Percentiles rank a stretch among this genome's conserved stretches.
phyloP scores from a whole-genome alignment of 176 grass and related monocot genomes.

The Oryza glaberrima region DNA sequence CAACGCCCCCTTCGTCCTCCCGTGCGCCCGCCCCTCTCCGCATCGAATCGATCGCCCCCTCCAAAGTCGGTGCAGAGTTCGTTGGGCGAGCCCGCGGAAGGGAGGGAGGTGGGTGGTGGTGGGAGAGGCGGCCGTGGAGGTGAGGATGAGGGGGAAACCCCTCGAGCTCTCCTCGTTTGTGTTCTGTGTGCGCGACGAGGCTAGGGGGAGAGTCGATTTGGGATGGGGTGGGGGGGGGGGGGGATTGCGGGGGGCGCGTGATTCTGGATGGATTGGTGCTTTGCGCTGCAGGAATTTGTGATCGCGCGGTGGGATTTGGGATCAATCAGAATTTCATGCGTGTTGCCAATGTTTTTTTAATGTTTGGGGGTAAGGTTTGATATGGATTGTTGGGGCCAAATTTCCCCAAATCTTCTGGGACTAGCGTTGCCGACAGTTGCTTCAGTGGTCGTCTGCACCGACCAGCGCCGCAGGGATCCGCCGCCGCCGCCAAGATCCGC shows the following conservation, averaged over 20 bases:
- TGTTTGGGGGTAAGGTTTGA: not conserved
- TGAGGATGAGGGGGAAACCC: not conserved
- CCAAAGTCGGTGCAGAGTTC: not conserved
- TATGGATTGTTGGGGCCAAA: not conserved
- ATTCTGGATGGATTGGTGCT: not conserved
- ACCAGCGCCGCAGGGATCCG: not conserved
- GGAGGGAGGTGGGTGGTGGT: not conserved
- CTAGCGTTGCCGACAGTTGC: not conserved
- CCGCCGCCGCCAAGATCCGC: not conserved
- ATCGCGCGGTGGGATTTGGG: not conserved
- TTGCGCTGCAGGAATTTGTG: not conserved
- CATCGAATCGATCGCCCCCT: not conserved
- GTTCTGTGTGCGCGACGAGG: not conserved
- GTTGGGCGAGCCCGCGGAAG: not conserved
- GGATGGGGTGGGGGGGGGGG: not conserved
- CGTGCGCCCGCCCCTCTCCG: not conserved
- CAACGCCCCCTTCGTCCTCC: not conserved
- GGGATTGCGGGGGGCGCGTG: not conserved
- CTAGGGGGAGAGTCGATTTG: not conserved
- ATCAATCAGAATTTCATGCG: not conserved
- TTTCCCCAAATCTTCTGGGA: not conserved
- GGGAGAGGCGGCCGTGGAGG: not conserved
- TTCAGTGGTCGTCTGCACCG: not conserved
- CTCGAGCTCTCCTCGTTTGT: not conserved
- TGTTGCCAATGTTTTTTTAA: not conserved